Base-by-base conservation (phyloP, 2,329 filamentous ascomycete species). In the Emmonsia crescens region DNA sequence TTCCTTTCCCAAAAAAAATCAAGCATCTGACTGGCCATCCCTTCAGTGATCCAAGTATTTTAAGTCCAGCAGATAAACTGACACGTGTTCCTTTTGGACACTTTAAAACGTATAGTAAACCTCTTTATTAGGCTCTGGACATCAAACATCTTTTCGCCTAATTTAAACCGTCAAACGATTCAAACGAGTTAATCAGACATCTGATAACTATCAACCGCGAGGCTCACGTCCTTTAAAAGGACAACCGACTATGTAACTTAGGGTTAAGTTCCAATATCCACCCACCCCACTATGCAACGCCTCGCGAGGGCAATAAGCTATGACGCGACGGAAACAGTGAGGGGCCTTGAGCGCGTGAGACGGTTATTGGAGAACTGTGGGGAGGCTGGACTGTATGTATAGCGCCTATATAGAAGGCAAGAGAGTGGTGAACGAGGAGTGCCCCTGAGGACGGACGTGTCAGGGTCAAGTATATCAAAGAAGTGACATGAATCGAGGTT, bases 261-360 rank as follows among this genome's bases (percentile, higher is more conserved):
- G 92, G 92, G 92, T 96, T 96, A 96, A 92, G 89, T 92, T 92
- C 89, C 90, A 86, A 87, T 77, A 79, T 77, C 80, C 46, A 84
- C 87, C 83, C 82, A 83, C 77, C 77, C 78, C 74, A 72, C 72
- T 71, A 72, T 70, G 75, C 74, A 76, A 77, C 67, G 63, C 68
- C 66, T 66, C 64, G 65, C 66, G 64, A 65, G 60, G 67, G 68
- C 78, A 75, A 79, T 78, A 71, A 80, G 74, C 79, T 76, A 68
- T 78, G 83, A 85, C 84, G 83, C 81, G 54, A 61, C 83, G 81
- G 24, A 78, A 79, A 79, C 77, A 78, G 81, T 81, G 79, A 79
- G 69, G 67, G 68, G 72, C 74, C 69, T 68, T 63, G 57, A 64
- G 71, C 68, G 67, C 72, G 83, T 83, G 87, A 86, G 86, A 87